phyloP scores from a whole-genome alignment of 2,329 filamentous ascomycete species.

The Chrysoporthe cubensis region DNA sequence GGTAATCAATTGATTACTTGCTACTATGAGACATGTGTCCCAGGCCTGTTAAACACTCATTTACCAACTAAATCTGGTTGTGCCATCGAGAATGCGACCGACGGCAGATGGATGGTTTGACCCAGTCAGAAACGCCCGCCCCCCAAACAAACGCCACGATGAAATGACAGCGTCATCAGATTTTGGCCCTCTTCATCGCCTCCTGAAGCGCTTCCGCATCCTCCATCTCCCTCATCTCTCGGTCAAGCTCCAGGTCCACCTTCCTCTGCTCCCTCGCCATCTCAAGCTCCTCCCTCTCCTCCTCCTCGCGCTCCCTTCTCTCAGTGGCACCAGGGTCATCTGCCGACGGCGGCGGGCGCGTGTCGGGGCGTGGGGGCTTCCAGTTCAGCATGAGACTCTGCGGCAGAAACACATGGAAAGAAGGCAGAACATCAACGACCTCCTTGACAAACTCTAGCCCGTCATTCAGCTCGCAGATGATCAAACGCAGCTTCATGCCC shows the following conservation, averaged over 20 bases:
- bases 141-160: background rate
- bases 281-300: constrained; percentile 27
- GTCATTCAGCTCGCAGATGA: constrained; percentile 53
- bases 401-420: constrained; percentile 66
- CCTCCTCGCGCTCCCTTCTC: constrained; percentile 20
- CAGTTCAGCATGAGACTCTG: constrained; percentile 72
- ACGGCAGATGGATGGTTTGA: too few species aligned
- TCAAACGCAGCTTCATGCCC: constrained; percentile 63
- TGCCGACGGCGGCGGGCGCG: constrained; percentile 52
- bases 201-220: constrained; percentile 16
- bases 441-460: constrained; percentile 65
- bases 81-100: too few species aligned
- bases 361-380: constrained; percentile 57
- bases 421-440: constrained; percentile 58
- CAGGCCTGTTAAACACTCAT: too few species aligned
- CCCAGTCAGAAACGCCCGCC: too few species aligned
- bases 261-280: constrained; percentile 27
- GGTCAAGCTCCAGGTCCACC: constrained; percentile 27
- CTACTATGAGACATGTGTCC: too few species aligned
- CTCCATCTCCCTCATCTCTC: constrained; percentile 11
- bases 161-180: background rate
- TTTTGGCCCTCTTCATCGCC: constrained; percentile 23
- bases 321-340: constrained; percentile 42
- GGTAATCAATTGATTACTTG: too few species aligned
- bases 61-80: too few species aligned